Evolutionary conservation across 192 early-diverging fungal genomes (phyloP), one percentile per base, ranked within the genome.

Genomic region (Linnemannia schmuckeri): DNA sequence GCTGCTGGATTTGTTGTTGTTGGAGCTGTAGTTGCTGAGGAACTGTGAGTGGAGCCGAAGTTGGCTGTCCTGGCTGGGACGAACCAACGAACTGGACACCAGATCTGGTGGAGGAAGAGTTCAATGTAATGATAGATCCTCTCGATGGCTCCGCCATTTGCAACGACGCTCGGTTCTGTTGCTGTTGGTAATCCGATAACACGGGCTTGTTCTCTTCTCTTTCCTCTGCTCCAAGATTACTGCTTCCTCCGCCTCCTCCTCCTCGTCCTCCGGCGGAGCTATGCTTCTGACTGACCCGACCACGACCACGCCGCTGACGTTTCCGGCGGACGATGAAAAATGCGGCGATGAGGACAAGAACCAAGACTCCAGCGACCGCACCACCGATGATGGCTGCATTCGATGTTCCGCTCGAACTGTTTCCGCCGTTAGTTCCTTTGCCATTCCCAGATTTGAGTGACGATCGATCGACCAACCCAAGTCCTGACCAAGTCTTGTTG

Each of bases 311-410:
- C 3, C 61, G 61, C 12, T 66, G 49, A 22, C 49, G 61, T 66
- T 66, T 66, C 61, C 61, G 61, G 9, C 61, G 61, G 27, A 66
- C 61, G 13, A 66, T 66, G 30, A 66, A 66, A 27, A 66, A 66
- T 33, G 61, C 61, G 12, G 61, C 61, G 61, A 66, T 27, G 61
- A 66, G 27, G 0, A 35, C 30, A 8, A 66, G 61, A 33, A 66
- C 3, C 61, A 66, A 33, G n/a, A 27, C 61, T 66, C 61, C 61
- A 13, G 61, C 61, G 27, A 66, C 30, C 27, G 61, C 61, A 13
- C 61, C 61, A 4, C 61, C 61, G 27, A 66, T 66, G 27, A 66
- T 13, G 10, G 61, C 61, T 15, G 27, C 12, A 33, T 30, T 66
- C 12, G 61, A 33, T 13, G 9, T 33, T 30, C 27, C 27, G 61